A percentile compares a stretch with the other conserved stretches of the same genome.
Evolutionary conservation across 768 basidiomycete genomes (phyloP).

Genomic region (Dioszegia hungarica): DNA sequence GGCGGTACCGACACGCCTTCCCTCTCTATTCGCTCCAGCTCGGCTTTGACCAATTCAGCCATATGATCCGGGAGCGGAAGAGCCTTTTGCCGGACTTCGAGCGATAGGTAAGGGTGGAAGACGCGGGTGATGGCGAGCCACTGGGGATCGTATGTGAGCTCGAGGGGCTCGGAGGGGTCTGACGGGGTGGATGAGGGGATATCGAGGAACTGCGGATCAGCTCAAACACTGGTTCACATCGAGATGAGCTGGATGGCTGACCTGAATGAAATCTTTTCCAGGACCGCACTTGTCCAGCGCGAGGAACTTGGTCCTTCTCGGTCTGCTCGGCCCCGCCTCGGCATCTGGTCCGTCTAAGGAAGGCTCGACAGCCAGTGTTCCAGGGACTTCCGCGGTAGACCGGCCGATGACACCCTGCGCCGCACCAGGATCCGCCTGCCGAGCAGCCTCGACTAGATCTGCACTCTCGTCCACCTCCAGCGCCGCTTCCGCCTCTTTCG

Average conservation of each 20-base stretch:
- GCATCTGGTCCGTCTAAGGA: constrained; percentile 4
- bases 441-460: constrained; percentile 40
- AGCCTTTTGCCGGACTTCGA: constrained; percentile 52
- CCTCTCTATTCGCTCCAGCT: constrained; percentile 63
- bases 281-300: constrained; percentile 84
- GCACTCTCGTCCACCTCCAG: constrained; percentile 36
- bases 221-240: neutral
- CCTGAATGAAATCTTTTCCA: constrained; percentile 73
- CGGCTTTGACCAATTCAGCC: constrained; percentile 57
- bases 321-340: constrained; percentile 36
- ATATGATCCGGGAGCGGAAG: constrained; percentile 62
- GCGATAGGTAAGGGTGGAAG: constrained; percentile 72
- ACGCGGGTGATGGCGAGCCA: constrained; percentile 93
- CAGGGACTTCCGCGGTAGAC: neutral
- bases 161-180: constrained; percentile 20
- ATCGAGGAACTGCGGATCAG: constrained; percentile 63
- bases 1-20: constrained; percentile 50
- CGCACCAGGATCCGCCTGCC: constrained; percentile 16
- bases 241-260: no score
- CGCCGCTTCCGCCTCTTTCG: constrained; percentile 13
- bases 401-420: constrained; percentile 25
- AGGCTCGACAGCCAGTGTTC: neutral
- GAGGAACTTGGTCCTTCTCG: constrained; percentile 65
- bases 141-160: constrained; percentile 71
- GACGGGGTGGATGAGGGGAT: constrained; percentile 48